These are phyloP conservation scores for Tetragonia tetragonoides DNA, from an alignment of 148 eudicot species.

Conservation along the genomic window DNA sequence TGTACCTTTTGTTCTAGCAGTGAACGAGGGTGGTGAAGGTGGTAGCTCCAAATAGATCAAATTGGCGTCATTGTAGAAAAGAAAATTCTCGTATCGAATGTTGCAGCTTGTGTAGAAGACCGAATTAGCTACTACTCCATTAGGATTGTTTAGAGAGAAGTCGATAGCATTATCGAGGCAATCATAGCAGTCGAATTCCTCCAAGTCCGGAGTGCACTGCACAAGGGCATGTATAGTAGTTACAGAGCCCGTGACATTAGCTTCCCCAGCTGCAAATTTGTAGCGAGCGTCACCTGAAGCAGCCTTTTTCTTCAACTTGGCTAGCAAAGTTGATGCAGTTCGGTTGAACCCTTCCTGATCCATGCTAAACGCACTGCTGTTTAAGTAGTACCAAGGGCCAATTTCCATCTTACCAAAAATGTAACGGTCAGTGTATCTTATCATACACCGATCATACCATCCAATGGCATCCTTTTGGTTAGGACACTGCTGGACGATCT, in stretches of 20 bases:
- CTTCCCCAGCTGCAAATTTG: slow-evolving; percentile 34
- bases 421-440: slow-evolving; percentile 8
- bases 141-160: background rate
- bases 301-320: slow-evolving; percentile 23
- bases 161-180: slow-evolving; percentile 29
- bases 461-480: slow-evolving; percentile 14
- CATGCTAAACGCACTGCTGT: background rate
- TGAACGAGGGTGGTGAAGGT: background rate
- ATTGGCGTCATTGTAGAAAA: slow-evolving; percentile 15
- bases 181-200: slow-evolving; percentile 11
- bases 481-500: slow-evolving; percentile 2
- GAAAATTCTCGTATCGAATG: slow-evolving; percentile 24
- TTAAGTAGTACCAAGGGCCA: background rate
- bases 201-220: slow-evolving; percentile 53
- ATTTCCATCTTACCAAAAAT: slow-evolving; percentile 8
- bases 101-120: slow-evolving; percentile 33
- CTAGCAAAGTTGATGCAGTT: slow-evolving; percentile 17
- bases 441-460: slow-evolving; percentile 13
- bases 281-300: slow-evolving; percentile 24
- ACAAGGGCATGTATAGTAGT: slow-evolving; percentile 30
- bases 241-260: background rate
- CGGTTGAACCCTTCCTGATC: slow-evolving; percentile 13
- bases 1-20: background rate
- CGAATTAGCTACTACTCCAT: slow-evolving; percentile 14
- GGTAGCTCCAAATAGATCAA: background rate